Percentiles rank a stretch among this genome's conserved stretches.
Conservation (phyloP, 1,284 basidiomycete species). For the Xerocomus minutiporus region DNA sequence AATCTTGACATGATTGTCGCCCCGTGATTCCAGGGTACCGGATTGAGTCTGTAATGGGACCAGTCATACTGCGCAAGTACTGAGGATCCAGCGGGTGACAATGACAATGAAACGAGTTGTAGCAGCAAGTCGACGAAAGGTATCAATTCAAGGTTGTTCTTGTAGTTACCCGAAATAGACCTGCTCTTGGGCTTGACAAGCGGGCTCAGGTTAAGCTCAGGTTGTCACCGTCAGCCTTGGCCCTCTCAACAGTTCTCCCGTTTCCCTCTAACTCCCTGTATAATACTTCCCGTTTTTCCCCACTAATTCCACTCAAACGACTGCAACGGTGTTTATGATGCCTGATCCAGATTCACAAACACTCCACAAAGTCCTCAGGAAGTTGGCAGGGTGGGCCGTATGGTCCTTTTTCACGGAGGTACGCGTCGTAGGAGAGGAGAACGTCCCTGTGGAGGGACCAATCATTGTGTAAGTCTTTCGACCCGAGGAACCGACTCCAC, state of each 20-base stretch:
- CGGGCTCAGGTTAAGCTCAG: background rate
- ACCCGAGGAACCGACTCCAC: background rate
- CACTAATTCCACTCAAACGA: conserved; percentile 10
- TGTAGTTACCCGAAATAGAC: background rate
- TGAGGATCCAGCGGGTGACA: too few species aligned
- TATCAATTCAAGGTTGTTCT: too few species aligned
- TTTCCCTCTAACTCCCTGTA: conserved; percentile 3
- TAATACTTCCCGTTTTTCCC: conserved; percentile 2
- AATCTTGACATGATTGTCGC: background rate
- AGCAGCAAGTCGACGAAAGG: too few species aligned
- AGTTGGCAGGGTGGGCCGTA: conserved; percentile 68
- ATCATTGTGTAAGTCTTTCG: conserved; percentile 75
- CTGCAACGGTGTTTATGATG: conserved; percentile 4
- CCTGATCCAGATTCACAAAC: conserved; percentile 38
- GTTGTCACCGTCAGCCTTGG: background rate
- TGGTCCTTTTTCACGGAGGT: conserved; percentile 85
- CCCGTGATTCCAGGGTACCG: background rate
- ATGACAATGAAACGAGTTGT: too few species aligned
- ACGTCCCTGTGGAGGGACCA: conserved; percentile 80
- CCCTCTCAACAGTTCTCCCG: background rate
- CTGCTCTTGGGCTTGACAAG: background rate
- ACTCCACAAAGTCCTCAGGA: conserved; percentile 61
- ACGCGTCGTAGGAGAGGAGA: conserved; percentile 77
- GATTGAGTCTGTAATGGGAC: background rate
- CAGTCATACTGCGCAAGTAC: background rate